Evolutionary conservation across 306 rosid species (phyloP).

Genomic region (Luffa acutangula): DNA sequence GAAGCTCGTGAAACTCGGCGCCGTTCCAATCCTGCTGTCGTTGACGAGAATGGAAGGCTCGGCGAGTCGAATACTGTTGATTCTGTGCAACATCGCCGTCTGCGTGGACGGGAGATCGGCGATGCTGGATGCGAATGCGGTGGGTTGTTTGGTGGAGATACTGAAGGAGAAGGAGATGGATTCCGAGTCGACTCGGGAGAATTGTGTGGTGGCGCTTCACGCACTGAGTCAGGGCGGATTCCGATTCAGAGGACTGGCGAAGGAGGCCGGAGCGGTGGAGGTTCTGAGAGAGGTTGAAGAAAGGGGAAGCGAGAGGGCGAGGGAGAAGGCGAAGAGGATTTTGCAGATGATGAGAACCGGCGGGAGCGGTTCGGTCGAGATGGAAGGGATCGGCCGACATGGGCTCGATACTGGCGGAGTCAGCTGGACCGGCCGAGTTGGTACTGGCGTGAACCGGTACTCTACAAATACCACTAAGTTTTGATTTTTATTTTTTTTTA

Average conservation of each 20-base stretch:
- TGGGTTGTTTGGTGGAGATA: constrained; percentile 47
- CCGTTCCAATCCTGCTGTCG: constrained; percentile 39
- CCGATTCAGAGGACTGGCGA: constrained; percentile 82
- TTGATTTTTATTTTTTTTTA: constrained; percentile 4
- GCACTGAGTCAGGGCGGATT: constrained; percentile 72
- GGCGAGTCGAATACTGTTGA: constrained; percentile 46
- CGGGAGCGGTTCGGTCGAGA: constrained; percentile 27
- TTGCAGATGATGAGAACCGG: constrained; percentile 47
- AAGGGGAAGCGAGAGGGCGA: constrained; percentile 70
- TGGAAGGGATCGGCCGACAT: constrained; percentile 15
- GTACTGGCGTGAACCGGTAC: constrained; percentile 29
- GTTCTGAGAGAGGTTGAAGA: constrained; percentile 58
- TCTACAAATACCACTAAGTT: constrained; percentile 40
- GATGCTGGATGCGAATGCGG: constrained; percentile 73
- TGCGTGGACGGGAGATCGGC: constrained; percentile 63
- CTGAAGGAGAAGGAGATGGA: constrained; percentile 41
- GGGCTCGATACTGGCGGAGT: constrained; percentile 21
- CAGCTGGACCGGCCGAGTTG: constrained; percentile 28
- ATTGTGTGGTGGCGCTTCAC: constrained; percentile 64
- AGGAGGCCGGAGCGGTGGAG: constrained; percentile 66
- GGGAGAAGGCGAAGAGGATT: constrained; percentile 65
- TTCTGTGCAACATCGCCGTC: constrained; percentile 63
- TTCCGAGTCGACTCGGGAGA: constrained; percentile 70
- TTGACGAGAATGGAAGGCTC: constrained; percentile 30
- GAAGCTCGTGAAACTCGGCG: constrained; percentile 62